phyloP scores from a whole-genome alignment of 176 grass and related monocot genomes.

The Otatea glauca region DNA sequence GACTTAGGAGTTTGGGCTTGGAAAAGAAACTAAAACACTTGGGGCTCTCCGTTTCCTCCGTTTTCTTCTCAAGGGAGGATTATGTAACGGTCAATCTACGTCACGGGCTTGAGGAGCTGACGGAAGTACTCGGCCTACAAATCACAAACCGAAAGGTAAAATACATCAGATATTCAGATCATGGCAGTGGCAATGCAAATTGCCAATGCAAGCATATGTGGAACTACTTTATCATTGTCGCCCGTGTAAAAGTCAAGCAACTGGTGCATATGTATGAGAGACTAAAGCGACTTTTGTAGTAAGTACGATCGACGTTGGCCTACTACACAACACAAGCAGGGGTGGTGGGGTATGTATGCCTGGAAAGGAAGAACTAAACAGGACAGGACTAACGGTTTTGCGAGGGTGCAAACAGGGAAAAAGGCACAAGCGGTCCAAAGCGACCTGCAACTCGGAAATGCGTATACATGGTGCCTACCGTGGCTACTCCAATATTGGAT shows the following conservation, averaged over 20 bases:
- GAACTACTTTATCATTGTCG: neutral
- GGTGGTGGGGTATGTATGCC: neutral
- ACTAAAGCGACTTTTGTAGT: neutral
- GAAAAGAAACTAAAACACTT: neutral
- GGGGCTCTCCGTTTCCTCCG: neutral
- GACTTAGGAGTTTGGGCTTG: neutral
- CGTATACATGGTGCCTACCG: neutral
- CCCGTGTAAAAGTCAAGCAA: neutral
- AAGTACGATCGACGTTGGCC: slow-evolving; percentile 14
- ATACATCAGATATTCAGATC: neutral
- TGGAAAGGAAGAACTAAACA: slow-evolving; percentile 29
- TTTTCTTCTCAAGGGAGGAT: neutral
- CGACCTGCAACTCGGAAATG: neutral
- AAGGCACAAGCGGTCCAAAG: neutral
- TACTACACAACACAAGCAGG: neutral
- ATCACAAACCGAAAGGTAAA: neutral
- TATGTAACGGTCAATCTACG: slow-evolving; percentile 44
- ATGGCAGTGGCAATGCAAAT: neutral
- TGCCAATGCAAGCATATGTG: neutral
- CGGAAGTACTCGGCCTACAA: slow-evolving; percentile 69
- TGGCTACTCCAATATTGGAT: neutral
- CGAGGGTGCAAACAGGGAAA: slow-evolving; percentile 6
- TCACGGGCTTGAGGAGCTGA: slow-evolving; percentile 67
- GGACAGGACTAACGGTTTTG: slow-evolving; percentile 26
- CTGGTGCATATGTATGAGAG: neutral